Percentiles rank a stretch among this genome's conserved stretches.
These are phyloP conservation scores for Diplogelasinospora grovesii DNA, from an alignment of 495 filamentous ascomycete genomes.

Conservation along the genomic window DNA sequence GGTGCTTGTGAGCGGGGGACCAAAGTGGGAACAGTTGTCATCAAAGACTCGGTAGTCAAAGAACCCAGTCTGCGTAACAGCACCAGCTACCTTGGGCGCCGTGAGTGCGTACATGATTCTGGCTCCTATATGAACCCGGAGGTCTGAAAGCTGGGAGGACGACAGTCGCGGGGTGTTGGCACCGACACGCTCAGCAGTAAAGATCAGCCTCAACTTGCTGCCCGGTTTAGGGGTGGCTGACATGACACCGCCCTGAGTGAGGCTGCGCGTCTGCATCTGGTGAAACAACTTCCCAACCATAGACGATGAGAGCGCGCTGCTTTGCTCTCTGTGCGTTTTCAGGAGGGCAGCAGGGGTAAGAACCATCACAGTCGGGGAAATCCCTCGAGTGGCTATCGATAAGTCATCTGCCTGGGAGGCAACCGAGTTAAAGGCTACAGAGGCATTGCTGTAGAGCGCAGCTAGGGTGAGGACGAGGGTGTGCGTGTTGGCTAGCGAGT, in stretches of 20 bases:
- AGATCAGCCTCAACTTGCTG: constrained; percentile 70
- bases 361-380: constrained; percentile 78
- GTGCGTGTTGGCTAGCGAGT: constrained; percentile 72
- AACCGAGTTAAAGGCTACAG: constrained; percentile 83
- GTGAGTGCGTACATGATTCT: constrained; percentile 82
- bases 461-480: constrained; percentile 72
- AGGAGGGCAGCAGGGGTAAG: constrained; percentile 67
- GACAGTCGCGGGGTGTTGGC: constrained; percentile 49
- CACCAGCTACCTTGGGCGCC: constrained; percentile 73
- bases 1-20: constrained; percentile 68
- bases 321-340: constrained; percentile 51
- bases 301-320: constrained; percentile 39
- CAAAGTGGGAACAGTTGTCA: constrained; percentile 65
- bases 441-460: constrained; percentile 76
- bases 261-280: constrained; percentile 58
- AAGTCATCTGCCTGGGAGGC: constrained; percentile 65
- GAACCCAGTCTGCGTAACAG: constrained; percentile 72
- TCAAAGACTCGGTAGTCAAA: constrained; percentile 74
- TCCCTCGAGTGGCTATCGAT: constrained; percentile 57
- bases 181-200: constrained; percentile 54
- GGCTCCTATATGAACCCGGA: constrained; percentile 72
- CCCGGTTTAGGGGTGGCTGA: constrained; percentile 57
- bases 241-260: constrained; percentile 67
- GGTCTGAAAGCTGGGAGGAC: constrained; percentile 63
- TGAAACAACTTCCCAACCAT: constrained; percentile 46